Base-by-base conservation (phyloP, 2,329 filamentous ascomycete species). In the Xylaria sp. region DNA sequence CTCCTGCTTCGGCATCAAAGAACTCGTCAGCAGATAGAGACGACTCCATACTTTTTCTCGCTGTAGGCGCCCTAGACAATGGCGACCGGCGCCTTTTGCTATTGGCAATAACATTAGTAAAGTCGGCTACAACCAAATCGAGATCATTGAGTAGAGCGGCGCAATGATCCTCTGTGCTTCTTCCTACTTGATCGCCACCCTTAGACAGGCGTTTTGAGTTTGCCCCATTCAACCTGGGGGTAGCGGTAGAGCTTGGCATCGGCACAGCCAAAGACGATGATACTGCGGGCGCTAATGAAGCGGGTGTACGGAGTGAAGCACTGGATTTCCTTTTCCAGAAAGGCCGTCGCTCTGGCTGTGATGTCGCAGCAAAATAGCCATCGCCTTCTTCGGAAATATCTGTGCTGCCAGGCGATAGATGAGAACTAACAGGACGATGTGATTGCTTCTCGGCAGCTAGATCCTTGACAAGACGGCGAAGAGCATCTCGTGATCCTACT, bases 251-350 rank as follows among this genome's bases (percentile, higher is more conserved):
- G 2, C 63, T 67, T 0, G 80, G 78, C 8, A 77, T 73, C 0
- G 83, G 77, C 2, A 81, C 77, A 11, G 80, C 77, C 29, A 81
- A 67, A 2, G 77, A 74, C 0, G 80, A 75, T 2, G 77, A 70
- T 1, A 75, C 68, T 0, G 77, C 61, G 33, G 79, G 74, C 7
- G 81, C 77, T 19, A 79, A 65, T 9, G 76, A 72, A 27, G 77
- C 73, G 2, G 81, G 76, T 4, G 78, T 74, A 29, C 80, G 71
- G 2, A 78, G 74, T 19, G 81, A 75, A 1, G 80, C 79, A 69
- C 88, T 93, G 1, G 89, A 81, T 77, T 96, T 97, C 48, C 94
- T 87, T 75, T 93, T 96, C 95, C 95, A 99, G 72, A 99, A 98
- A 0, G 92, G 82, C 61, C 87, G 85, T 73, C 83, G 92, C 55